Evolutionary conservation across 176 grass and related monocot species (phyloP), one percentile per base, ranked within the genome.

Genomic region (Bonia amplexicaulis): DNA sequence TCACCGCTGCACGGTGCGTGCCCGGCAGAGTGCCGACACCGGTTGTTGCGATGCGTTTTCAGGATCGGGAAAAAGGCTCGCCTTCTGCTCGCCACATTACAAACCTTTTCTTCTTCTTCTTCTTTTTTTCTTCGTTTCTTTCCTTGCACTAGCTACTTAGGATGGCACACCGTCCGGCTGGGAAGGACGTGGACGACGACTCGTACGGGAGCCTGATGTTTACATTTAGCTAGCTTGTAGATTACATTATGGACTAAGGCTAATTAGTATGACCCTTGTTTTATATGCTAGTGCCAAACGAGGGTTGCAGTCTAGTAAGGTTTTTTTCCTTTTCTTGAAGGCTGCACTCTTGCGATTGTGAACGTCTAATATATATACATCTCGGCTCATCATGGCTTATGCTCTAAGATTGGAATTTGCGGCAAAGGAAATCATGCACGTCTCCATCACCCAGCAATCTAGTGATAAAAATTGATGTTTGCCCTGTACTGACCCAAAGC

Each of bases 401-500:
- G 23, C 11, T 22, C 6, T n/a, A 37, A 5, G 35, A 37, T 37
- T 5, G 27, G 87, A 88, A 5, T 37, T 88, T 19, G 8, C 15
- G 39, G 80, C 9, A 46, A 16, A 15, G 6, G 2, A 52, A 81
- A 61, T 82, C 11, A 71, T 78, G 80, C 74, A 33, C 45, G 26
- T 88, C 80, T 31, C 19, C 22, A 26, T 84, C 72, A 2, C 66
- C 11, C 22, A 25, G 20, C 23, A 16, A 66, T 79, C 51, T 19
- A 45, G 2, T 81, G 29, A 22, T 74, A 72, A 44, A 53, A 72
- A 41, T 39, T 51, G 53, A 13, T 12, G 48, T 74, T 66, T 53
- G 85, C 13, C 75, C 31, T 77, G 78, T 90, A 57, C 63, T 52
- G 22, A 54, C 33, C 15, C n/a, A 88, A 80, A 66, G 57, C 22